These are phyloP conservation scores for Crucihimalaya himalaica DNA, from an alignment of 345 rosid species.

Conservation along the genomic window DNA sequence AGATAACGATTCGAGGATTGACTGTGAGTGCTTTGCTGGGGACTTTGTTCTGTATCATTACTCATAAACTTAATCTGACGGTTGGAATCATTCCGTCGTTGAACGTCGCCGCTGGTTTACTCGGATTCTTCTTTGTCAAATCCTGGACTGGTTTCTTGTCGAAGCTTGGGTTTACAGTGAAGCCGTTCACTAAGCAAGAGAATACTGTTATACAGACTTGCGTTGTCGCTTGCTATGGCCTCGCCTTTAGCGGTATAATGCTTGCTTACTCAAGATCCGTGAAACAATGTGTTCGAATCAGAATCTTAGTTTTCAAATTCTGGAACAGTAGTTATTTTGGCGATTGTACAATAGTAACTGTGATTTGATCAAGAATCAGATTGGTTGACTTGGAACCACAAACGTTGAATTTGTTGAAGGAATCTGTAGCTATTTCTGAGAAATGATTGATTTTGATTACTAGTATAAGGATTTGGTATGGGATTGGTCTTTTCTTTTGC, in stretches of 20 bases:
- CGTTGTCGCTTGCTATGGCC: constrained; percentile 96
- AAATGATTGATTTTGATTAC: not conserved
- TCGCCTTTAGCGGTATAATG: constrained; percentile 70
- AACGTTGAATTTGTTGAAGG: not conserved
- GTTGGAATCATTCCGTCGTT: constrained; percentile 89
- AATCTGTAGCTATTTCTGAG: not conserved
- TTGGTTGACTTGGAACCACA: constrained; percentile 4
- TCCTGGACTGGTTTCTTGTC: constrained; percentile 81
- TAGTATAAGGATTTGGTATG: not conserved
- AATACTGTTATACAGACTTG: constrained; percentile 93
- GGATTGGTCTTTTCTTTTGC: not conserved
- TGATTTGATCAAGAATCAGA: not conserved
- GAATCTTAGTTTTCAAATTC: constrained; percentile 5
- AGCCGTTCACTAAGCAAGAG: constrained; percentile 88
- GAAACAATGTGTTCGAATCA: not conserved
- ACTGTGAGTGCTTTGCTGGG: constrained; percentile 71
- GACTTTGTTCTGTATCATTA: constrained; percentile 76
- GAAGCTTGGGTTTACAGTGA: constrained; percentile 56
- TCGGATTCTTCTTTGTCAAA: constrained; percentile 89
- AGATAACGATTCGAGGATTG: constrained; percentile 82
- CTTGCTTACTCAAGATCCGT: not conserved
- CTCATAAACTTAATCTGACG: constrained; percentile 88
- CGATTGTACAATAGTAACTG: not conserved
- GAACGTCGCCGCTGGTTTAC: constrained; percentile 91
- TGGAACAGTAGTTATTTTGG: not conserved